Evolutionary conservation across 305 asterid genomes (phyloP), one percentile per base, ranked within the genome.

Genomic region (Petunia hybrid): DNA sequence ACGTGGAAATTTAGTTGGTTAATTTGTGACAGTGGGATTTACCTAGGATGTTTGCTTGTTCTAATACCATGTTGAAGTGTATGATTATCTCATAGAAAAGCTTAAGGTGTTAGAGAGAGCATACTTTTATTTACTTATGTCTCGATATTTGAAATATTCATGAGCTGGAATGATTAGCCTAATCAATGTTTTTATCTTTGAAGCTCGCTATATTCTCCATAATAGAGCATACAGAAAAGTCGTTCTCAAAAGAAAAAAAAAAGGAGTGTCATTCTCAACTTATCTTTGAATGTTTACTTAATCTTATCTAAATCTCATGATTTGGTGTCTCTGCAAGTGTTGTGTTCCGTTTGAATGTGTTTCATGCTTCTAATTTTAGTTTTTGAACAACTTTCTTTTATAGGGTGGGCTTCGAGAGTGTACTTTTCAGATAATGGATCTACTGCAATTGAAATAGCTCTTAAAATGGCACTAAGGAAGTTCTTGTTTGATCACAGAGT

Each of bases 341-440:
- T 48, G 62, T 12, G 46, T 51, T 43, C 35, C 36, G 35, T 46
- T 46, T 46, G 55, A 35, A 14, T 71, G 78, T 12, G 9, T 73
- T 51, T 35, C 62, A 4, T 36, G 36, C 53, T 16, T 73, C 38
- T 2, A 53, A 43, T 6, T 16, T 79, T 66, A 53, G 82, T 16
- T 66, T 41, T 80, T 40, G 16, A 57, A 59, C 53, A 63, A 45
- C 61, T 1, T 8, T 76, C 14, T 66, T 31, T 57, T 36, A 4
- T 83, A 93, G 99, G 97, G 78, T 96, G 98, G 99, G 99, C 98
- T 80, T 90, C 98, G 8, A 88, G 99, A 80, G 93, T 88, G 76
- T 96, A 88, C 85, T 96, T 93, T 88, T 94, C 99, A 43, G 99
- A 96, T 84, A 96, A 94, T 83, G 99, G 99, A 85, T 96, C 98